Base-by-base conservation (phyloP, 768 basidiomycete species). In the Galerina marginata region DNA sequence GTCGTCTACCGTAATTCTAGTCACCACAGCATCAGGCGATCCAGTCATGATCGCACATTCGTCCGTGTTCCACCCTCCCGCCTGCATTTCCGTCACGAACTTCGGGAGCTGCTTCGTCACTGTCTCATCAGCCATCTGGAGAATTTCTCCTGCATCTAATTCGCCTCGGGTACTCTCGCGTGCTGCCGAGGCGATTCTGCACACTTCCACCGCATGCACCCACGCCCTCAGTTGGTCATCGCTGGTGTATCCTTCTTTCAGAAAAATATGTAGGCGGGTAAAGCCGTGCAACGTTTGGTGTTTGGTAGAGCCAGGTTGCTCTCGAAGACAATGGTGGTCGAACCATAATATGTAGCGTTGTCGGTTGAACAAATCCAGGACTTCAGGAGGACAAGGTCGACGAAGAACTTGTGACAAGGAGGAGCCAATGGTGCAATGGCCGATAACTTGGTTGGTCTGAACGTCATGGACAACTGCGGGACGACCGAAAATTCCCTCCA, bases 271-370 rank as follows among this genome's bases (percentile, higher is more conserved):
- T 2, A 85, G 60, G 20, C 71, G 74, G 2, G 72, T 68, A 7
- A 57, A 43, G 10, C 66, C 67, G 16, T 64, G 58, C 14, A 68
- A 46, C 20, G 53, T 55, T 33, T 11, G 14, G 15, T 14, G 40
- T n/a, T 11, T n/a, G 12, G 16, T 53, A 0, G 37, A 15, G 14
- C 40, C 52, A 11, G 37, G 57, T 55, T 50, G 44, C 3, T 51
- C 53, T 33, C 25, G 46, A 25, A 78, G 65, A 47, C 59, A 72
- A 42, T 58, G 56, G 50, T 64, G 63, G 61, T 79, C 79, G 68
- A 83, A 81, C 79, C 86, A 88, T 26, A 90, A 65, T 16, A 86
- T 65, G 62, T 86, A 90, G 52, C 72, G 73, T 64, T 87, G 83
- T 12, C 72, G 60, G 10, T 64, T 59, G 62, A 84, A 84, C 12